Base-by-base conservation (phyloP, 768 basidiomycete species). In the Tephrocybe sp. region DNA sequence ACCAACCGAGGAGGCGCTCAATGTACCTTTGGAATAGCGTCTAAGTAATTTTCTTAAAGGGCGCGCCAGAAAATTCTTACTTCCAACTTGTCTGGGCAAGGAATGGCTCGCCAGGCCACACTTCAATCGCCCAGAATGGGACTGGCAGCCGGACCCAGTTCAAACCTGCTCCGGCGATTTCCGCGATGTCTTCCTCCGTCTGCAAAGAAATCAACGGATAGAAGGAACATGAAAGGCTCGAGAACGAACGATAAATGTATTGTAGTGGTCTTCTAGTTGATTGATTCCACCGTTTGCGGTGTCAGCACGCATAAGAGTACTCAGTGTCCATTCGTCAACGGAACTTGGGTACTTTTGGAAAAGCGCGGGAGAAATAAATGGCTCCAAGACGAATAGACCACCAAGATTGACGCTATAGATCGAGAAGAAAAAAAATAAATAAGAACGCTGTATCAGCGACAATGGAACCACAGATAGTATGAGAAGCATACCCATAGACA, bases 131-230 rank as follows among this genome's bases (percentile, higher is more conserved):
- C 93, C 93, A 95, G 71, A 80, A 94, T 2, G 90, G 88, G 38
- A 94, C 80, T 1, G 91, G 89, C 17, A 94, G 63, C 10, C 90
- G 79, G 50, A 94, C 72, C 85, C 88, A 95, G 70, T 91, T 93
- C 50, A 96, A 69, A 11, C 93, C 94, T 17, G 91, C 93, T 12
- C 82, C 88, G 39, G 93, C 91, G 53, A 97, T 95, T 63, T 86
- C 76, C 32, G 93, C 93, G 54, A 95, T 84, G 70, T 96, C 93
- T 70, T 89, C 73, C 66, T 96, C 93, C 43, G 93, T 94, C 90
- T 93, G 55, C 36, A 38, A 42, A 42, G 45, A 7, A 30, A 32
- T 50, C 30, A 55, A 34, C 11, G 48, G 36, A 10, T 26, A 15
- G 33, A 53, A 36, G 41, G 33, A 36, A 34, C 23, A 30, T 18